Conservation (phyloP, 345 rosid species). For the Aquilaria yunnanensis region DNA sequence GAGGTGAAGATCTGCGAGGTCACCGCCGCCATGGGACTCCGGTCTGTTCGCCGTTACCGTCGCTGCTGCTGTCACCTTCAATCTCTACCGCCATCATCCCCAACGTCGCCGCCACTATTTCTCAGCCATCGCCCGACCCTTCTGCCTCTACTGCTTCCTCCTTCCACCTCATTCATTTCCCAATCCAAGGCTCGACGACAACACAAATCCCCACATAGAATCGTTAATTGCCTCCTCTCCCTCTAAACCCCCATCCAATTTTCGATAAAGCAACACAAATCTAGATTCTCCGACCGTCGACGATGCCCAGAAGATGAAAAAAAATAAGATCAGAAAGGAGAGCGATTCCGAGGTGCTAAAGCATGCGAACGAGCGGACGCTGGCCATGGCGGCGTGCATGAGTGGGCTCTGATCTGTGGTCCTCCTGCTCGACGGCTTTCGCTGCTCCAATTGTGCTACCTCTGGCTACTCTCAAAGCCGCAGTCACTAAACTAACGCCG, state of each 20-base stretch:
- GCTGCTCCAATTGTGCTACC: slow-evolving; percentile 74
- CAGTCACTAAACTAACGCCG: slow-evolving; percentile 8
- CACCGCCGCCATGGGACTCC: no score
- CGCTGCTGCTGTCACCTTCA: no score
- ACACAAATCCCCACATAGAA: no score
- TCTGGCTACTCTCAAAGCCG: slow-evolving; percentile 63
- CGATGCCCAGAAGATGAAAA: slow-evolving; percentile 32
- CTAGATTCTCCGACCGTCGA: slow-evolving; percentile 14
- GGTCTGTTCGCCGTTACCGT: no score
- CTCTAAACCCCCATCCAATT: not conserved
- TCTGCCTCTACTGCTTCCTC: no score
- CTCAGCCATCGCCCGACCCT: no score
- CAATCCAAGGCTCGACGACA: not conserved
- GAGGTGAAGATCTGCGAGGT: no score
- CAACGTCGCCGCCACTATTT: no score
- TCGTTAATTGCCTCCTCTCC: not conserved
- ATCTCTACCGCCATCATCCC: no score
- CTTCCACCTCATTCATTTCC: slow-evolving; percentile 5
- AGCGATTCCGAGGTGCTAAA: slow-evolving; percentile 61
- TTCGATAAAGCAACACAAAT: slow-evolving; percentile 57
- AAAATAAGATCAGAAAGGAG: slow-evolving; percentile 24
- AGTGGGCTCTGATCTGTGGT: slow-evolving; percentile 89
- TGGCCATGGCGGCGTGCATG: slow-evolving; percentile 76
- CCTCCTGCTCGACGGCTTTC: slow-evolving; percentile 89
- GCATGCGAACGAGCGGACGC: slow-evolving; percentile 73